Base-by-base conservation (phyloP, 2,329 filamentous ascomycete species). In the Basipetospora chlamydospora region DNA sequence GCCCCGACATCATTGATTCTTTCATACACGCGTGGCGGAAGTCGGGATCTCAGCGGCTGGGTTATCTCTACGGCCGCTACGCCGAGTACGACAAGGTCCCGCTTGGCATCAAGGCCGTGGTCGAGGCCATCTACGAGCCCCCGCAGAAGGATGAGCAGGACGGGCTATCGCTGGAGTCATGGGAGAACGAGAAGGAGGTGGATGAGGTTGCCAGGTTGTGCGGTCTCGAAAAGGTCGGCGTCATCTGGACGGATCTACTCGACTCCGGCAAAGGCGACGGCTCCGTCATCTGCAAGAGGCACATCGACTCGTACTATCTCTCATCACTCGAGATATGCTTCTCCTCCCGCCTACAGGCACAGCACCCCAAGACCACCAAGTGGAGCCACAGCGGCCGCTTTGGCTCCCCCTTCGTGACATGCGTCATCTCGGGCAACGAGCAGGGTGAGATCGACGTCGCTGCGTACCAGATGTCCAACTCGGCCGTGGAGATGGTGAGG, bases 371-470 rank as follows among this genome's bases (percentile, higher is more conserved):
- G 48, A 67, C 85, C 13, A 90, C 84, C 7, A 96, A 95, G 56
- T 98, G 90, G 88, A 94, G 88, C 54, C 87, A 95, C 49, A 92
- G 83, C 3, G 90, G 88, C 31, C 73, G 73, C 38, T 98, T 95
- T 51, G 90, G 90, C 13, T 96, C 88, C 33, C 90, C 92, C 52
- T 96, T 96, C 54, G 87, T 98, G 33, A 96, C 90, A 1, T 98
- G 90, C 56, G 77, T 98, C 29, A 70, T 98, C 42, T 88, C 84
- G n/a, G 88, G 88, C 32, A 88, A 96, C 48, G 83, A 90, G 44
- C 67, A 83, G 33, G 85, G 87, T 38, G 77, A 86, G 43, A 96
- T 98, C 46, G 71, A 78, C 13, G 83, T 98, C 42, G 83, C 85
- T 4, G 77, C 87, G 1, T 98, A 96, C 50, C 90, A 98, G 57